Evolutionary conservation across 352 stramenopile genomes (phyloP).

Genomic region (Halophytophthora polymorphica): DNA sequence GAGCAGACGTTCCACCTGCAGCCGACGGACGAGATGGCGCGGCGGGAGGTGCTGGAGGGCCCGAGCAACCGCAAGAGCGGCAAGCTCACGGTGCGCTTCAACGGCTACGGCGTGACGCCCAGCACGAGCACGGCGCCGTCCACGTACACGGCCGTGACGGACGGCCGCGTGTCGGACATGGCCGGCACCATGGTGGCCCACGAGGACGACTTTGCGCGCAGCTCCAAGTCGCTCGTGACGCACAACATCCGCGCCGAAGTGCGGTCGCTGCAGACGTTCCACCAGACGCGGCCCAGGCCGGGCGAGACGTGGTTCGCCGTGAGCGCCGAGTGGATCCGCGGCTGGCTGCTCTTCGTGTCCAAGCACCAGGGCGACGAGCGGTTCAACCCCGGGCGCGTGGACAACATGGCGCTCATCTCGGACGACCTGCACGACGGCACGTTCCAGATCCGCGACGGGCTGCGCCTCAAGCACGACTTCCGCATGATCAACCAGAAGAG

Average conservation of each 20-base stretch:
- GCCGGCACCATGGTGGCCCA: slow-evolving; percentile 50
- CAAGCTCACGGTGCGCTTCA: slow-evolving; percentile 64
- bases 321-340: slow-evolving; percentile 57
- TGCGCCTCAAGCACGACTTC: slow-evolving; percentile 72
- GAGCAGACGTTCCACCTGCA: slow-evolving; percentile 57
- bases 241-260: slow-evolving; percentile 68
- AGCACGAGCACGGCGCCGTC: slow-evolving; percentile 13
- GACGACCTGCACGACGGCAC: slow-evolving; percentile 63
- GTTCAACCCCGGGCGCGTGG: slow-evolving; percentile 53
- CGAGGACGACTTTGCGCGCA: slow-evolving; percentile 67
- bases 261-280: slow-evolving; percentile 57
- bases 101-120: slow-evolving; percentile 54
- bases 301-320: slow-evolving; percentile 74
- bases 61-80: slow-evolving; percentile 63
- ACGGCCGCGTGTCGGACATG: slow-evolving; percentile 46
- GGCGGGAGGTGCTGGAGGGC: slow-evolving; percentile 46
- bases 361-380: slow-evolving; percentile 62
- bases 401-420: slow-evolving; percentile 76
- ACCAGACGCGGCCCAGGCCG: slow-evolving; percentile 53
- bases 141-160: slow-evolving; percentile 58
- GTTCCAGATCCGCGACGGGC: slow-evolving; percentile 55
- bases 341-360: slow-evolving; percentile 73
- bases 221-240: slow-evolving; percentile 28
- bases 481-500: slow-evolving; percentile 79
- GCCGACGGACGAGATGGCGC: slow-evolving; percentile 56